Conservation (phyloP, 2,329 filamentous ascomycete genomes). For the Neofusicoccum laricinum region DNA sequence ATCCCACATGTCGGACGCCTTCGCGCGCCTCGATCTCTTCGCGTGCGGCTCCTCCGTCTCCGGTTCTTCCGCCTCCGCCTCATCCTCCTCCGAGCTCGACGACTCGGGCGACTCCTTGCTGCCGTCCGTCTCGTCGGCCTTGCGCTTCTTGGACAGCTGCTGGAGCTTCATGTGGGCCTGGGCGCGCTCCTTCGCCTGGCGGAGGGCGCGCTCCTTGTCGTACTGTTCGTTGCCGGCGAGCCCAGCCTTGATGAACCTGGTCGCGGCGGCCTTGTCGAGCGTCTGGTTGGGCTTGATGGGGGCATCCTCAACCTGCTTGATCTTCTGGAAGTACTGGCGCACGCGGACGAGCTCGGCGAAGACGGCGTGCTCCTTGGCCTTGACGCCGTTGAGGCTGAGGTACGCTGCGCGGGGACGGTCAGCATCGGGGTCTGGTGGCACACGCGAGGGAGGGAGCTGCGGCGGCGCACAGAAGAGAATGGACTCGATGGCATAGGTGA, state of each 20-base stretch:
- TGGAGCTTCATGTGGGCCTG: slow-evolving; percentile 36
- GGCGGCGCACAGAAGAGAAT: slow-evolving; percentile 65
- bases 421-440: slow-evolving; percentile 34
- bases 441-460: no score
- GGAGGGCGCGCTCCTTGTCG: slow-evolving; percentile 39
- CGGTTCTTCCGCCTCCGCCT: slow-evolving; percentile 12
- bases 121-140: slow-evolving; percentile 23
- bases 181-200: slow-evolving; percentile 33
- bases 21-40: slow-evolving; percentile 17
- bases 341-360: slow-evolving; percentile 83
- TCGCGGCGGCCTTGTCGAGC: slow-evolving; percentile 73
- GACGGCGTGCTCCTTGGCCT: slow-evolving; percentile 81
- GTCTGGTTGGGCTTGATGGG: slow-evolving; percentile 52
- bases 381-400: slow-evolving; percentile 70
- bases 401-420: slow-evolving; percentile 52
- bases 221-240: slow-evolving; percentile 55
- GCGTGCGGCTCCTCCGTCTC: slow-evolving; percentile 17
- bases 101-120: background rate
- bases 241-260: slow-evolving; percentile 77
- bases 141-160: slow-evolving; percentile 31
- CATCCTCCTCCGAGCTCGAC: background rate
- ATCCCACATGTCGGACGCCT: slow-evolving; percentile 15
- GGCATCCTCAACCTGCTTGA: slow-evolving; percentile 70
- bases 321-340: slow-evolving; percentile 89
- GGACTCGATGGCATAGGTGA: slow-evolving; percentile 86